phyloP scores from a whole-genome alignment of 768 basidiomycete genomes.

The Gloeostereum incarnatum region DNA sequence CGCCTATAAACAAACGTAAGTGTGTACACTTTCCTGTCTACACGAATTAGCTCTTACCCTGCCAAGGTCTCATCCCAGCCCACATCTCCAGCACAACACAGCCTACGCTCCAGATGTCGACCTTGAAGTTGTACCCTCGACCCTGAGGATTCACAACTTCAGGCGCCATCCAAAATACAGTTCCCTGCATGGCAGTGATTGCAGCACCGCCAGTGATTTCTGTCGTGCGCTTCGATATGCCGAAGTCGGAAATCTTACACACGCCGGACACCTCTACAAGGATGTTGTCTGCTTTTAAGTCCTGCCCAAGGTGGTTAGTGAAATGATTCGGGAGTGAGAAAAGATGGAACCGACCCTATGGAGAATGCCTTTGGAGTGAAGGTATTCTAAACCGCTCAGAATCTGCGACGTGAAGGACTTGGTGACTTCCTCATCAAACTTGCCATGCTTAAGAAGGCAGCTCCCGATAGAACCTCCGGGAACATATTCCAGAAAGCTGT shows the following conservation, averaged over 20 bases:
- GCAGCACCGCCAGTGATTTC: constrained; percentile 78
- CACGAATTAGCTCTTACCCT: too few species aligned
- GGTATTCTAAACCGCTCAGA: constrained; percentile 82
- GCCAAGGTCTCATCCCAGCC: constrained; percentile 95
- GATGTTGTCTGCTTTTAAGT: constrained; percentile 97
- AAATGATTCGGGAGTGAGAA: too few species aligned
- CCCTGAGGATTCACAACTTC: constrained; percentile 85
- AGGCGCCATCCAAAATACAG: constrained; percentile 99
- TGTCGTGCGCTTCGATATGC: constrained; percentile 93
- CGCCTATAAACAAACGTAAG: too few species aligned
- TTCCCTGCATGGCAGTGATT: constrained; percentile 92
- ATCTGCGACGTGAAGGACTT: constrained; percentile 93
- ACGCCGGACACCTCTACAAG: constrained; percentile 86
- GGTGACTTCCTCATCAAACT: constrained; percentile 86
- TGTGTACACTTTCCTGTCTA: too few species aligned
- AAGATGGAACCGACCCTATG: constrained; percentile 51
- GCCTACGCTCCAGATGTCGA: constrained; percentile 98
- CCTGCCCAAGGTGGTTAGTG: too few species aligned
- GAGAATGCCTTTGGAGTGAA: constrained; percentile 86
- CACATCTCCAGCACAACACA: constrained; percentile 99
- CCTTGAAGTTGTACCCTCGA: constrained; percentile 92
- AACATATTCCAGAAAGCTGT: constrained; percentile 96
- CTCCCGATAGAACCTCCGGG: constrained; percentile 94
- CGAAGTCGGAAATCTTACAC: constrained; percentile 98
- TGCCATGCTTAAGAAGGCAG: constrained; percentile 84